phyloP scores from a whole-genome alignment of 1,139 yeast species.

The Pichia norvegensis region DNA sequence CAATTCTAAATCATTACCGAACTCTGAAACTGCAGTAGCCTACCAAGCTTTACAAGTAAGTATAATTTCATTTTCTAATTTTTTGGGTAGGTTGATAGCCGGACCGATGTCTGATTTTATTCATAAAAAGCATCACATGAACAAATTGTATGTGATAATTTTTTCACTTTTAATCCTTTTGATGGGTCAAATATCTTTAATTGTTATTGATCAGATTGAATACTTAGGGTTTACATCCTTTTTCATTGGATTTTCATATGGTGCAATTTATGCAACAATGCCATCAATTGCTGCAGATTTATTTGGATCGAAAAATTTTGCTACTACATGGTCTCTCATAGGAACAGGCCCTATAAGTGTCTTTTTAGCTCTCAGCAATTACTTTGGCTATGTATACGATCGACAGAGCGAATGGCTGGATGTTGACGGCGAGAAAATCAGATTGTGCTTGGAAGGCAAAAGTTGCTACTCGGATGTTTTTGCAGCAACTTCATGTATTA shows the following conservation, averaged over 20 bases:
- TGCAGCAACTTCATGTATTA: conserved; percentile 30
- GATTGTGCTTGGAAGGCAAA: conserved; percentile 34
- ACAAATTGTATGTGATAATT: conserved; percentile 62
- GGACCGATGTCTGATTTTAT: conserved; percentile 63
- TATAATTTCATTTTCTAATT: conserved; percentile 57
- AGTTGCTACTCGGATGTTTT: conserved; percentile 37
- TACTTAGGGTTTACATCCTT: conserved; percentile 47
- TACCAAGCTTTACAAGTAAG: conserved; percentile 70
- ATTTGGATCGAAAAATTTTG: conserved; percentile 64
- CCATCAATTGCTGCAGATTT: conserved; percentile 75
- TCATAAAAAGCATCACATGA: conserved; percentile 42
- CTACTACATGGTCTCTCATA: conserved; percentile 74
- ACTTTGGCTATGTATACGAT: conserved; percentile 38
- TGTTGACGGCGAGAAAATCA: conserved; percentile 23
- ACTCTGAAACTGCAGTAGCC: conserved; percentile 24
- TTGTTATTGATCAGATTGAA: conserved; percentile 30
- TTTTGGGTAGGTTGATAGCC: conserved; percentile 57
- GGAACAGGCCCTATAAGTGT: conserved; percentile 42
- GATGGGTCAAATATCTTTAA: conserved; percentile 34
- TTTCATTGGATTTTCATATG: conserved; percentile 69
- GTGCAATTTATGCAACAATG: conserved; percentile 69
- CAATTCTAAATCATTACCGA: neutral
- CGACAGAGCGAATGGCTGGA: conserved; percentile 26
- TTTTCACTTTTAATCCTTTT: conserved; percentile 39
- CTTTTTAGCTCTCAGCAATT: conserved; percentile 35